These are phyloP conservation scores for Syzygium syzygioides DNA, from an alignment of 441 rosid genomes.

Conservation along the genomic window DNA sequence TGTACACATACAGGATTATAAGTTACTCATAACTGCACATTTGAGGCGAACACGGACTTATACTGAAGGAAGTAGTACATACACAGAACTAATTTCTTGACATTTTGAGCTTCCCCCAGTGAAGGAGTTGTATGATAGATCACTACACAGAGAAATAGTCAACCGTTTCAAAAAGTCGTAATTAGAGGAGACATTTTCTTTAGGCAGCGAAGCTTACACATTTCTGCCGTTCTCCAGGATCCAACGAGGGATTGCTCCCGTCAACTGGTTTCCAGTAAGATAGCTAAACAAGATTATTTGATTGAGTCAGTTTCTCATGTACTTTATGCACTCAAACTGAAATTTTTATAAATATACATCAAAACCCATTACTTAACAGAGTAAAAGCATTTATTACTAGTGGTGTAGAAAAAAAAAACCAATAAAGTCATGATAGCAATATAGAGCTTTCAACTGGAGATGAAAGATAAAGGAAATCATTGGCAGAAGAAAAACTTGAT, in stretches of 20 bases:
- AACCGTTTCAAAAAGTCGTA: too few species aligned
- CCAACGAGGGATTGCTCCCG: not conserved
- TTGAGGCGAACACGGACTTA: not conserved
- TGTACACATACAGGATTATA: not conserved
- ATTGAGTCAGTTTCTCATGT: too few species aligned
- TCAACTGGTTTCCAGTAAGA: conserved; percentile 3
- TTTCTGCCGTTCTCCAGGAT: not conserved
- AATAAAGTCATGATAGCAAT: not conserved
- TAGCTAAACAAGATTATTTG: not conserved
- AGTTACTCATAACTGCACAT: not conserved
- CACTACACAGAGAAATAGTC: not conserved
- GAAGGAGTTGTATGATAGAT: conserved; percentile 12
- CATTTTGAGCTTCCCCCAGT: not conserved
- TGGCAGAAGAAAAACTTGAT: not conserved
- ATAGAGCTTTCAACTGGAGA: not conserved
- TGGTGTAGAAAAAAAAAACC: too few species aligned
- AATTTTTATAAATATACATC: too few species aligned
- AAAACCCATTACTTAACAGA: too few species aligned
- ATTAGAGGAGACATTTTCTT: not conserved
- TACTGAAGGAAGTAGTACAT: not conserved
- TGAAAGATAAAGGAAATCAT: not conserved
- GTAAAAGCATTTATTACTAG: too few species aligned
- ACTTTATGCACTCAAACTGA: too few species aligned
- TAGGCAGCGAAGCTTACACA: not conserved
- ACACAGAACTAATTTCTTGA: not conserved